Conservation (phyloP, 208 protist species). For the Novymonas esmeraldas region DNA sequence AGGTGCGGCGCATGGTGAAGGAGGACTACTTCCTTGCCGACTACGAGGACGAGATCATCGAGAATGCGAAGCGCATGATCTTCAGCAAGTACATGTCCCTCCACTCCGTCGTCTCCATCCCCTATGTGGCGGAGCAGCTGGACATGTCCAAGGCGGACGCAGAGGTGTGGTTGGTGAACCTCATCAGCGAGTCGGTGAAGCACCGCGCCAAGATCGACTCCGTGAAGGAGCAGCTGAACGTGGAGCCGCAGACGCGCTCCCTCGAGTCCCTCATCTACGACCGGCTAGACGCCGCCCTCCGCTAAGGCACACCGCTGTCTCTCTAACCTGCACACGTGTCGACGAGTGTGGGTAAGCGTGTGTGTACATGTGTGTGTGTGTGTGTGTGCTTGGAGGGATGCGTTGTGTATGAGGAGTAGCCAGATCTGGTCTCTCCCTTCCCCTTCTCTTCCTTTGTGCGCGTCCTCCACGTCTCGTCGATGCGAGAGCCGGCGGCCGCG, state of each 20-base stretch:
- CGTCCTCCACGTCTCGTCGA: too few relatives aligned
- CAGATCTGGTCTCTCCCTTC: too few relatives aligned
- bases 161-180: slow-evolving; percentile 90
- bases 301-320: neutral
- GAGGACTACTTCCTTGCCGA: slow-evolving; percentile 87
- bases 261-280: slow-evolving; percentile 78
- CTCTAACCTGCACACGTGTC: too few relatives aligned
- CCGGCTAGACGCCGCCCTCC: slow-evolving; percentile 64
- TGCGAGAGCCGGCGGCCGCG: too few relatives aligned
- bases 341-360: too few relatives aligned
- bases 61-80: slow-evolving; percentile 82
- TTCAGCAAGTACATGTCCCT: slow-evolving; percentile 88
- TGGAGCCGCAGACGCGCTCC: slow-evolving; percentile 75
- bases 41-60: slow-evolving; percentile 72
- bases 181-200: slow-evolving; percentile 88
- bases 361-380: too few relatives aligned
- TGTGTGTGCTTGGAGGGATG: too few relatives aligned
- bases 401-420: too few relatives aligned
- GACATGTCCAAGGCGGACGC: slow-evolving; percentile 71
- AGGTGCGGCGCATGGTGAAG: slow-evolving; percentile 58
- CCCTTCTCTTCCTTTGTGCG: too few relatives aligned
- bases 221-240: slow-evolving; percentile 83
- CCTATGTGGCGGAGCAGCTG: slow-evolving; percentile 82
- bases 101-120: slow-evolving; percentile 87
- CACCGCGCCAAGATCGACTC: slow-evolving; percentile 93